Conservation (phyloP, 2,329 filamentous ascomycete species). For the Lachnellula suecica region DNA sequence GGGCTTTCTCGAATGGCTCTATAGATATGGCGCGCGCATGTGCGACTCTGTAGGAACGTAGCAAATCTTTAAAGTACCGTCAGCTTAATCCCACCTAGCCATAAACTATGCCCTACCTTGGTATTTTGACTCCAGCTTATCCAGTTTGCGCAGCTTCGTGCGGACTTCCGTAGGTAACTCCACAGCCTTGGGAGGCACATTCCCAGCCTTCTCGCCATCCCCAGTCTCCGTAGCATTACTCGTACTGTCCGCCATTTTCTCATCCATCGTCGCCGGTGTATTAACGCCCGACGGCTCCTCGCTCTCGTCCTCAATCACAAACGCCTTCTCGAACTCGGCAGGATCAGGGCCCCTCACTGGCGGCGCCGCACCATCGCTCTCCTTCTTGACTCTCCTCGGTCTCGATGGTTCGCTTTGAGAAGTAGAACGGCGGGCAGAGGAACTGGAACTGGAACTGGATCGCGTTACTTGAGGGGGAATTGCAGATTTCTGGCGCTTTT, state of each 20-base stretch:
- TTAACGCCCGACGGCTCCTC: constrained; percentile 63
- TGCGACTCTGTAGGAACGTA: constrained; percentile 88
- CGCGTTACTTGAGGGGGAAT: constrained; percentile 39
- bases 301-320: constrained; percentile 79
- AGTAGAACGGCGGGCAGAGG: too few species aligned
- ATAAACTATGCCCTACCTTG: constrained; percentile 56
- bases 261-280: constrained; percentile 51
- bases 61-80: constrained; percentile 60
- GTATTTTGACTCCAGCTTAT: constrained; percentile 86
- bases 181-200: constrained; percentile 13
- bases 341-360: constrained; percentile 62
- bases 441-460: constrained; percentile 45
- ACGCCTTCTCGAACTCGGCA: constrained; percentile 82
- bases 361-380: constrained; percentile 26
- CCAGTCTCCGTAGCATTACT: constrained; percentile 29
- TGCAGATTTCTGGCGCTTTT: constrained; percentile 60
- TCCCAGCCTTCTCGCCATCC: constrained; percentile 24
- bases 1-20: constrained; percentile 86
- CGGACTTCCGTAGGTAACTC: constrained; percentile 70
- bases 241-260: constrained; percentile 27
- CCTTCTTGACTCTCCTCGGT: constrained; percentile 27
- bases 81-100: constrained; percentile 10
- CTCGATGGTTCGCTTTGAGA: too few species aligned
- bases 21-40: constrained; percentile 84
- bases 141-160: constrained; percentile 77